A percentile compares a stretch with the other conserved stretches of the same genome.
phyloP scores from a whole-genome alignment of 495 filamentous ascomycete species.

The Neurospora sp. region DNA sequence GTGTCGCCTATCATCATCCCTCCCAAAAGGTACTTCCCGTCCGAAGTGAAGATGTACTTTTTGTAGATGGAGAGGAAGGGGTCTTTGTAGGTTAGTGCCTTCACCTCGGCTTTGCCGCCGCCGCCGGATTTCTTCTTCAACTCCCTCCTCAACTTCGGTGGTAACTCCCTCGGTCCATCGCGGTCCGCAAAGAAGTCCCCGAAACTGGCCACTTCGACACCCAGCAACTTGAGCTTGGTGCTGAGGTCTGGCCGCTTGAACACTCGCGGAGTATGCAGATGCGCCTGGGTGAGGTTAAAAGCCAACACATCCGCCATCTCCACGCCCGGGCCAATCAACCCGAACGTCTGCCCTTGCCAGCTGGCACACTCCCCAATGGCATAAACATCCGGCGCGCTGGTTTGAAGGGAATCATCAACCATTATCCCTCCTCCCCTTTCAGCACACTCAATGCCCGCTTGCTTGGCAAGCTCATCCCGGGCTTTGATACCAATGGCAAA shows the following conservation, averaged over 20 bases:
- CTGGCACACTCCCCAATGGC: slow-evolving; percentile 93
- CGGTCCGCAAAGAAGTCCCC: slow-evolving; percentile 95
- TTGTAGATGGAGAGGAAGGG: slow-evolving; percentile 93
- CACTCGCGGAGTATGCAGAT: slow-evolving; percentile 52
- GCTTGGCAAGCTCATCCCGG: slow-evolving; percentile 63
- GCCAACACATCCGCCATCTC: slow-evolving; percentile 95
- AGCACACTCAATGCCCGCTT: slow-evolving; percentile 61
- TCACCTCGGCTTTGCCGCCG: slow-evolving; percentile 50
- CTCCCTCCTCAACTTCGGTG: slow-evolving; percentile 36
- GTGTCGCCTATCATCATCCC: slow-evolving; percentile 99
- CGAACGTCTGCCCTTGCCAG: slow-evolving; percentile 89
- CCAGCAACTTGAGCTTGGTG: slow-evolving; percentile 88
- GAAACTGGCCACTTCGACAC: slow-evolving; percentile 91
- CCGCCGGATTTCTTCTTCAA: slow-evolving; percentile 24
- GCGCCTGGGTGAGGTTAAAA: slow-evolving; percentile 87
- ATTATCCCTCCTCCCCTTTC: slow-evolving; percentile 63
- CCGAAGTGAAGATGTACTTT: slow-evolving; percentile 87
- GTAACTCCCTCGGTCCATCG: slow-evolving; percentile 70
- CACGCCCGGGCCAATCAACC: slow-evolving; percentile 85
- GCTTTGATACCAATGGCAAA: slow-evolving; percentile 89
- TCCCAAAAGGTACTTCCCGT: slow-evolving; percentile 86
- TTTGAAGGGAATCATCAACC: slow-evolving; percentile 59
- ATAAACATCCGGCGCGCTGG: slow-evolving; percentile 66
- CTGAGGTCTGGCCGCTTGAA: slow-evolving; percentile 87
- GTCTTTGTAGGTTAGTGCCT: slow-evolving; percentile 86